These are phyloP conservation scores for Pleurotus salmoneostramineus DNA, from an alignment of 768 basidiomycete genomes.

Conservation along the genomic window DNA sequence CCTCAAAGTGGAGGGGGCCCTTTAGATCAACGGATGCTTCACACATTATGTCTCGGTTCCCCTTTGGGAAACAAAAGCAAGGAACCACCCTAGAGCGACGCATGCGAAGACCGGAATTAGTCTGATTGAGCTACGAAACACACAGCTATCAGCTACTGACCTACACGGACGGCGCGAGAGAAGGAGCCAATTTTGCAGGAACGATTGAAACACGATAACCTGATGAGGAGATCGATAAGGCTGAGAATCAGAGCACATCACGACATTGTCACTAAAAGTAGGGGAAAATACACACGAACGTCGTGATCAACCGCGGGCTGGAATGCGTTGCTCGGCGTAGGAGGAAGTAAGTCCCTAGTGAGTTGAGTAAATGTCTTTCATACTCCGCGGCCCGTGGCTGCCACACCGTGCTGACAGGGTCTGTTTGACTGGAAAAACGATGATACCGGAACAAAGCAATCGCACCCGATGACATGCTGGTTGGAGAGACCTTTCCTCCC, in stretches of 20 bases:
- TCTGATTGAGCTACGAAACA: neutral
- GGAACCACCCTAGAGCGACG: neutral
- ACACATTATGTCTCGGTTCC: neutral
- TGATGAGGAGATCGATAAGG: conserved; percentile 4
- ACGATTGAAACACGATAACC: neutral
- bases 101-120: neutral
- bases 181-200: neutral
- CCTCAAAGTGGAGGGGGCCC: neutral
- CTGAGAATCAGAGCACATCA: neutral
- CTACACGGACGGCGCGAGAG: neutral
- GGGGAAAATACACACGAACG: conserved; percentile 3
- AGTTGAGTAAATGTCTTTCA: neutral
- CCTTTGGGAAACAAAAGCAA: neutral
- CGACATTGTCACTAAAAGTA: neutral
- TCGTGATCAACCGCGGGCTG: neutral
- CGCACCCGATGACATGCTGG: neutral
- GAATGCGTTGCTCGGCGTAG: neutral
- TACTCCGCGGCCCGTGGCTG: conserved; percentile 3
- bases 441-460: neutral
- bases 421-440: neutral
- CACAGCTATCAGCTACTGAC: neutral
- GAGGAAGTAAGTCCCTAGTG: conserved; percentile 6
- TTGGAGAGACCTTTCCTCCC: too few species aligned
- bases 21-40: neutral
- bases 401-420: neutral